phyloP scores from a whole-genome alignment of 768 basidiomycete genomes.

The Tylopilus sp. region DNA sequence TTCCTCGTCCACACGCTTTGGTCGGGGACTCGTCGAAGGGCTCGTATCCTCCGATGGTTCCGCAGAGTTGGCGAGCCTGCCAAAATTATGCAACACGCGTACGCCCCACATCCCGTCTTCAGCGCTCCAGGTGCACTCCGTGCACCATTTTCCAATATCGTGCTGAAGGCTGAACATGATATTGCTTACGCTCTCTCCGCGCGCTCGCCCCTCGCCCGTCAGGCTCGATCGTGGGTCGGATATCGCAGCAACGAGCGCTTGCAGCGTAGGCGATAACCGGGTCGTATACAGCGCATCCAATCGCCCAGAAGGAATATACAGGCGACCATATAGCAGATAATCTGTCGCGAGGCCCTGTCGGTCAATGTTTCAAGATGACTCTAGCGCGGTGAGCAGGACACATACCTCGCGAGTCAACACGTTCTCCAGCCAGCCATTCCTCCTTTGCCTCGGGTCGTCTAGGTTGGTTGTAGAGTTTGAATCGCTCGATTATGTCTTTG shows the following conservation, averaged over 20 bases:
- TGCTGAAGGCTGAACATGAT: constrained; percentile 86
- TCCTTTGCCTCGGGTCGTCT: constrained; percentile 74
- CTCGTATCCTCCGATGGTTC: constrained; percentile 35
- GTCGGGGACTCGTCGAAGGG: constrained; percentile 30
- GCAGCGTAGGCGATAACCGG: constrained; percentile 72
- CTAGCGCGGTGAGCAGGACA: constrained; percentile 23
- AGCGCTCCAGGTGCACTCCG: constrained; percentile 92
- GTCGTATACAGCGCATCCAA: constrained; percentile 89
- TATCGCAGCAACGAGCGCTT: constrained; percentile 81
- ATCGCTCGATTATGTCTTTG: constrained; percentile 88
- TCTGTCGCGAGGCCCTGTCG: constrained; percentile 45
- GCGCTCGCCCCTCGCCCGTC: constrained; percentile 38
- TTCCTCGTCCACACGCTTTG: constrained; percentile 91
- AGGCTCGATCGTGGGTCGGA: constrained; percentile 66
- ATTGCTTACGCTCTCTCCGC: constrained; percentile 55
- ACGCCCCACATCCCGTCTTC: constrained; percentile 94
- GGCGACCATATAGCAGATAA: constrained; percentile 88
- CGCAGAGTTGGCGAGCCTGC: constrained; percentile 47
- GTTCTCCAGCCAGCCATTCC: constrained; percentile 77
- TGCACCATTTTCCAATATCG: constrained; percentile 88
- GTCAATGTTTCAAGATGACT: constrained; percentile 21
- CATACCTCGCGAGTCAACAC: constrained; percentile 72
- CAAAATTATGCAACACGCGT: constrained; percentile 89
- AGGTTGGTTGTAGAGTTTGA: constrained; percentile 81
- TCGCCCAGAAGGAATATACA: constrained; percentile 85